These are phyloP conservation scores for Mycosarcoma mackinlayi DNA, from an alignment of 1,284 basidiomycete genomes.

Conservation along the genomic window DNA sequence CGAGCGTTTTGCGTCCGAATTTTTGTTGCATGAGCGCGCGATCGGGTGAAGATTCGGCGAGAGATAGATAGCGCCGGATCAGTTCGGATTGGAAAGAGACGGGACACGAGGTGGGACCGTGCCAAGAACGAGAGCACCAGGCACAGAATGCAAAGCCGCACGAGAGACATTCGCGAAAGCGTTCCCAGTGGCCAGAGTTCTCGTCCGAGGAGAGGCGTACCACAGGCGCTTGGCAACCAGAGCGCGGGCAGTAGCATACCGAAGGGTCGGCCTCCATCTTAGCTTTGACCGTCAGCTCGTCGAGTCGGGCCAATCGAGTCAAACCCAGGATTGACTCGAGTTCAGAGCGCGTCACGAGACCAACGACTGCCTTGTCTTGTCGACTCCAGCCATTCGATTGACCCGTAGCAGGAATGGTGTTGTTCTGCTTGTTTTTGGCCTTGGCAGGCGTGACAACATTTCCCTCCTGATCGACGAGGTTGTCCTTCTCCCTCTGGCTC, in stretches of 20 bases:
- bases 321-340: constrained; percentile 24
- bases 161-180: constrained; percentile 44
- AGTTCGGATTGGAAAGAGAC: constrained; percentile 41
- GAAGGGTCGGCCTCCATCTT: constrained; percentile 49
- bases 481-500: constrained; percentile 40
- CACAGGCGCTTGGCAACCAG: constrained; percentile 39
- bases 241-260: constrained; percentile 47
- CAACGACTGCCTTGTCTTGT: constrained; percentile 7
- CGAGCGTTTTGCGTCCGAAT: constrained; percentile 36
- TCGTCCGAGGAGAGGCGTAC: constrained; percentile 41
- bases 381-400: background rate
- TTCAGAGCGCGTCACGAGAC: constrained; percentile 31
- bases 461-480: constrained; percentile 41
- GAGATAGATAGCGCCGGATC: constrained; percentile 32
- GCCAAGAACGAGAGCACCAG: constrained; percentile 52
- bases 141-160: constrained; percentile 52
- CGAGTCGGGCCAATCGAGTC: constrained; percentile 23
- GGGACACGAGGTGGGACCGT: constrained; percentile 36
- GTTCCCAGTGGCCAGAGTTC: constrained; percentile 47
- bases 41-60: constrained; percentile 17
- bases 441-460: constrained; percentile 16
- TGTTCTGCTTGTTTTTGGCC: background rate
- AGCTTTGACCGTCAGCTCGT: constrained; percentile 40
- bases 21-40: constrained; percentile 30
- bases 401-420: background rate